Percentiles rank a stretch among this genome's conserved stretches.
phyloP scores from a whole-genome alignment of 768 basidiomycete species.

The Boletus patriciae region DNA sequence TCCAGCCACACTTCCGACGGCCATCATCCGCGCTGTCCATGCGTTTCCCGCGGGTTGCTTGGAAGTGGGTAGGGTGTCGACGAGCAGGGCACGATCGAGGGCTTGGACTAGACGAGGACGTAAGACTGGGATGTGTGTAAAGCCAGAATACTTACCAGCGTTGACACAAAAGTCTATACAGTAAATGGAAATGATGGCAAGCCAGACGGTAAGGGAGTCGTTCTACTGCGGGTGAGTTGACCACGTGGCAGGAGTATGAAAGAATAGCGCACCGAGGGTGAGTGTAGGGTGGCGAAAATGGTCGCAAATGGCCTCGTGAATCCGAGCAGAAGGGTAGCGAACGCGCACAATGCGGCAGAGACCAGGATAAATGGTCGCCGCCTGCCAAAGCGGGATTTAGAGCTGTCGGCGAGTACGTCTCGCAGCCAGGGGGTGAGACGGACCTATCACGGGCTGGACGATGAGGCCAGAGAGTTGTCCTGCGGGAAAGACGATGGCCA shows the following conservation, averaged over 20 bases:
- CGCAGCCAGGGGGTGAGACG: not conserved
- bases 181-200: constrained; percentile 73
- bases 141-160: constrained; percentile 34
- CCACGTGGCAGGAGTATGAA: too few relatives aligned
- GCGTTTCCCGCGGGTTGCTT: constrained; percentile 87
- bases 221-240: constrained; percentile 48
- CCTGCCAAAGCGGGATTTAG: constrained; percentile 79
- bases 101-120: constrained; percentile 62
- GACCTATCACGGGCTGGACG: constrained; percentile 85
- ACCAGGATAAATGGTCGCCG: constrained; percentile 83
- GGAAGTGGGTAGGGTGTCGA: constrained; percentile 75
- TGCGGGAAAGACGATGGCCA: constrained; percentile 91
- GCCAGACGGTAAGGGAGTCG: constrained; percentile 62
- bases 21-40: constrained; percentile 94
- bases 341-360: constrained; percentile 62
- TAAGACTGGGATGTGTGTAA: not conserved
- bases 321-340: constrained; percentile 79
- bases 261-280: constrained; percentile 33
- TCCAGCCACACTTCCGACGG: constrained; percentile 80
- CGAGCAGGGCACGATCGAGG: constrained; percentile 85
- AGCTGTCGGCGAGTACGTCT: constrained; percentile 79
- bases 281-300: constrained; percentile 39
- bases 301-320: constrained; percentile 72
- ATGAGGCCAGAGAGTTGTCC: constrained; percentile 89
- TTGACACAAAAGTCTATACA: constrained; percentile 65